Conservation (phyloP, 768 basidiomycete species). For the Strobilomyces echinocephalus region DNA sequence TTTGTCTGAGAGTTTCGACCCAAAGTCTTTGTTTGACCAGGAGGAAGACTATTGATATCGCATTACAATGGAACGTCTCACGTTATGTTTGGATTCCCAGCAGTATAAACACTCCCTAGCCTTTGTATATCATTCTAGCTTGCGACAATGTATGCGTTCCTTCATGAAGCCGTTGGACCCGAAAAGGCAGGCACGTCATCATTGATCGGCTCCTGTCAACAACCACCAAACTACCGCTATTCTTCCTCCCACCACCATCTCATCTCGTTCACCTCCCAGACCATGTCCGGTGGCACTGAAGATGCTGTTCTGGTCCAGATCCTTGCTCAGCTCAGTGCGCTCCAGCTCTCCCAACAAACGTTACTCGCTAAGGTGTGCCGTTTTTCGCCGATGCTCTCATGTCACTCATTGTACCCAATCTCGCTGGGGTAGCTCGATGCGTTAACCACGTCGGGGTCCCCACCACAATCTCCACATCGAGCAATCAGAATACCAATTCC, state of each 20-base stretch:
- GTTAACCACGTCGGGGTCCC: conserved; percentile 27
- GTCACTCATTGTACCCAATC: not conserved
- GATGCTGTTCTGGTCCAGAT: conserved; percentile 71
- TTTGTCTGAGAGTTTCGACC: conserved; percentile 13
- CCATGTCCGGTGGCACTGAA: conserved; percentile 26
- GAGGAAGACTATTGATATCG: conserved; percentile 8
- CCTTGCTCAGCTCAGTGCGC: conserved; percentile 59
- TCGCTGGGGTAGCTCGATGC: conserved; percentile 45
- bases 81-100: not conserved
- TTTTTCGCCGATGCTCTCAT: not conserved
- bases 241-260: conserved; percentile 11
- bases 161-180: not conserved
- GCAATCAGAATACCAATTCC: conserved; percentile 28
- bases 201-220: not conserved
- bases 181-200: conserved; percentile 3
- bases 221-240: no score
- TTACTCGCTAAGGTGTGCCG: conserved; percentile 70
- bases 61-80: not conserved
- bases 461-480: conserved; percentile 17
- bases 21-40: conserved; percentile 11
- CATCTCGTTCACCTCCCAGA: not conserved
- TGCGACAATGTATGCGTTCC: not conserved
- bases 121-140: not conserved
- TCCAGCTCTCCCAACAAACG: conserved; percentile 72
- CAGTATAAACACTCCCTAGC: not conserved